These are phyloP conservation scores for Borealophlyctis nickersoniae DNA, from an alignment of 192 early-diverging fungal species.

Conservation along the genomic window DNA sequence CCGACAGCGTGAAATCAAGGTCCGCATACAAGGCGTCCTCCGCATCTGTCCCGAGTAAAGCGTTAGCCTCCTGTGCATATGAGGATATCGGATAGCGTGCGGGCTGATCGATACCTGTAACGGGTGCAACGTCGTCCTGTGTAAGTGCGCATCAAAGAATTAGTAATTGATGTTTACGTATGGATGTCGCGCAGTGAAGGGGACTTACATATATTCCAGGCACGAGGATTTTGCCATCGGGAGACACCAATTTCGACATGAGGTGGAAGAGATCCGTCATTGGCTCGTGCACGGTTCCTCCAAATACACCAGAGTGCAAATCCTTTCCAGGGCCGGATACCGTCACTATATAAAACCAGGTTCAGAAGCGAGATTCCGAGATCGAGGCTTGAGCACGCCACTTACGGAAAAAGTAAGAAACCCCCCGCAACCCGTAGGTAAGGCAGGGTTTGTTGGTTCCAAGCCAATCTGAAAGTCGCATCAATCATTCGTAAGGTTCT, in stretches of 20 bases:
- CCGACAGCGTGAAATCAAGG: slow-evolving; percentile 76
- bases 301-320: slow-evolving; percentile 96
- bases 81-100: too few species aligned
- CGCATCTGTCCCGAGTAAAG: slow-evolving; percentile 46
- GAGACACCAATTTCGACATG: slow-evolving; percentile 78
- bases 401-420: slow-evolving; percentile 53
- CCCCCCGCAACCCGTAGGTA: slow-evolving; percentile 92
- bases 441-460: slow-evolving; percentile 94
- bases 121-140: slow-evolving; percentile 84
- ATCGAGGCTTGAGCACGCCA: slow-evolving; percentile 30
- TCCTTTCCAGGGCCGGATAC: slow-evolving; percentile 84
- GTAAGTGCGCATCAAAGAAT: too few species aligned
- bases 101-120: slow-evolving; percentile 65
- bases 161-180: too few species aligned
- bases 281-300: slow-evolving; percentile 82
- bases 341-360: slow-evolving; percentile 52
- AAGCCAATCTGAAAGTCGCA: slow-evolving; percentile 72
- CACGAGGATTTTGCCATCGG: slow-evolving; percentile 84
- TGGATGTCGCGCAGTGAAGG: too few species aligned
- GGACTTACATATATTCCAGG: slow-evolving; percentile 68
- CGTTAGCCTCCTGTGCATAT: too few species aligned
- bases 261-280: slow-evolving; percentile 92
- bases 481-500: slow-evolving; percentile 4
- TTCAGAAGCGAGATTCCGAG: slow-evolving; percentile 27
- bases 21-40: slow-evolving; percentile 80